A percentile compares a stretch with the other conserved stretches of the same genome.
These are phyloP conservation scores for Malassezia psittaci DNA, from an alignment of 1,284 basidiomycete genomes.

Conservation along the genomic window DNA sequence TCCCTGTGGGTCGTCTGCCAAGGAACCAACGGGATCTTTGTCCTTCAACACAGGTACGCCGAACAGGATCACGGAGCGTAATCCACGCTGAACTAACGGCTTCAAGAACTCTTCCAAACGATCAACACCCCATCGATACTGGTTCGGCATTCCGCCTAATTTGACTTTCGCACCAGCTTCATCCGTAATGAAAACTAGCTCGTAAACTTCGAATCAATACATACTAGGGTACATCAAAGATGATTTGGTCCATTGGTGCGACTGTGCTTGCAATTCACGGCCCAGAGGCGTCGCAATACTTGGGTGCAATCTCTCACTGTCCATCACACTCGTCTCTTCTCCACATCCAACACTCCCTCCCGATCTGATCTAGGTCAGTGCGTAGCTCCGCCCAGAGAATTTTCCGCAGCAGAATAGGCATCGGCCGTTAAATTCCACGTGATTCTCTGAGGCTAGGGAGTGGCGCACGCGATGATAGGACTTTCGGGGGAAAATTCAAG, in stretches of 20 bases:
- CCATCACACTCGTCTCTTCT: background rate
- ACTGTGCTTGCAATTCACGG: conserved; percentile 35
- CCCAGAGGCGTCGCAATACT: conserved; percentile 20
- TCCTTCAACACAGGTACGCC: conserved; percentile 65
- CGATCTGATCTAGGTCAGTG: background rate
- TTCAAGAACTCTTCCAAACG: conserved; percentile 75
- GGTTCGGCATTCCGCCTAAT: conserved; percentile 39
- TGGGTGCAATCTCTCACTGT: conserved; percentile 12
- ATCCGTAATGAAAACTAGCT: conserved; percentile 41
- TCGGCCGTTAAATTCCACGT: too few species aligned
- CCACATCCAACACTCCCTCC: background rate
- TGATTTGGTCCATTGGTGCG: conserved; percentile 28
- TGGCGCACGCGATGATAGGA: too few species aligned
- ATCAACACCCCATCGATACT: conserved; percentile 72
- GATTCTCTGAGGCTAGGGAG: too few species aligned
- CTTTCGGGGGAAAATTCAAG: too few species aligned
- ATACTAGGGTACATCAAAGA: conserved; percentile 46
- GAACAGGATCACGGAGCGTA: conserved; percentile 86
- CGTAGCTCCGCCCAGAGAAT: background rate
- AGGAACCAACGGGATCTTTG: conserved; percentile 70
- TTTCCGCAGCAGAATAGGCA: background rate
- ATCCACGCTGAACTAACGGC: conserved; percentile 78
- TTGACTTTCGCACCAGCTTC: conserved; percentile 27
- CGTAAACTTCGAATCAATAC: background rate
- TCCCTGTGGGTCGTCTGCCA: conserved; percentile 78